Percentiles rank a stretch among this genome's conserved stretches.
Evolutionary conservation across 2,329 filamentous ascomycete species (phyloP).

Genomic region (Exophiala sideris): DNA sequence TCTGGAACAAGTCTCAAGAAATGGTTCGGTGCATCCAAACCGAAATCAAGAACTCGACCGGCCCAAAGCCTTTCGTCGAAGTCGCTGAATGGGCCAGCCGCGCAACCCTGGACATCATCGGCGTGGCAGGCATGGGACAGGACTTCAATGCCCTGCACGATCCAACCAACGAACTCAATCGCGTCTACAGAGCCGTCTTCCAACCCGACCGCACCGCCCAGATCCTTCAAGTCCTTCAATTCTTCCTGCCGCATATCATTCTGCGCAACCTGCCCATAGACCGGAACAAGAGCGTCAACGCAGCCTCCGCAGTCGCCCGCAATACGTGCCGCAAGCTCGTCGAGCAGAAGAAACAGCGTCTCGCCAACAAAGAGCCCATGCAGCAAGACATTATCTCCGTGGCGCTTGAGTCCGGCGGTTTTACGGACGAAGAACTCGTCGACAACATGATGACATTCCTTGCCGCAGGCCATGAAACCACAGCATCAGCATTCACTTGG

Average conservation of each 20-base stretch:
- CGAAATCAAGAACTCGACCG: constrained; percentile 29
- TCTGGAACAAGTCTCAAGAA: constrained; percentile 75
- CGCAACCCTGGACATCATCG: constrained; percentile 64
- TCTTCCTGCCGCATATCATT: constrained; percentile 64
- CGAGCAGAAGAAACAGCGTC: constrained; percentile 61
- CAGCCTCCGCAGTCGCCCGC: constrained; percentile 59
- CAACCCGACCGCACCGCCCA: constrained; percentile 51
- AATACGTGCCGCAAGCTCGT: constrained; percentile 67
- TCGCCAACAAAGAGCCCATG: constrained; percentile 47
- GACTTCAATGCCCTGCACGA: constrained; percentile 67
- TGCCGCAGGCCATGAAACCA: constrained; percentile 55
- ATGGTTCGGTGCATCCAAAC: constrained; percentile 59
- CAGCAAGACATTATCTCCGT: constrained; percentile 76
- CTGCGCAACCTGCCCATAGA: constrained; percentile 64
- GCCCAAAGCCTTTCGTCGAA: constrained; percentile 50
- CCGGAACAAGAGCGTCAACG: constrained; percentile 63
- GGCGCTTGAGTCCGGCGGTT: constrained; percentile 70
- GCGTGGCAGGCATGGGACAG: constrained; percentile 63
- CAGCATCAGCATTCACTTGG: constrained; percentile 32
- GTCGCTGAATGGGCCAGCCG: constrained; percentile 63
- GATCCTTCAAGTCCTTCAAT: constrained; percentile 55
- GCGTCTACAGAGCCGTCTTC: constrained; percentile 57
- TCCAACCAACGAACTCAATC: constrained; percentile 57
- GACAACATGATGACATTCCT: constrained; percentile 91
- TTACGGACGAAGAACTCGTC: constrained; percentile 74